Evolutionary conservation across 306 rosid genomes (phyloP).

Genomic region (Prunus mume): DNA sequence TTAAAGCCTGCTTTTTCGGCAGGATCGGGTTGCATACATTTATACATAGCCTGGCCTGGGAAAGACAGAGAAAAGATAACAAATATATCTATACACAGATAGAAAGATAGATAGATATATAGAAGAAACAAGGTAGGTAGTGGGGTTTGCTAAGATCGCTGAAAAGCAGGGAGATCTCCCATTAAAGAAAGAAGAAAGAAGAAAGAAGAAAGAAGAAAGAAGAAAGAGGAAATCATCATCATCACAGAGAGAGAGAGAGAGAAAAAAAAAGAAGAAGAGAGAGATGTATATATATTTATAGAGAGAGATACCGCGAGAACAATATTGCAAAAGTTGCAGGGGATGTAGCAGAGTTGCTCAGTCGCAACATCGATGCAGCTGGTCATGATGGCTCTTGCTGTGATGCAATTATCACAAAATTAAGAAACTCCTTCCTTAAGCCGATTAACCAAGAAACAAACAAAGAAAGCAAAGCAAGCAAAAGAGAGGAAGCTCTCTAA

Average conservation of each 20-base stretch:
- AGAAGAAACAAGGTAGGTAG: background rate
- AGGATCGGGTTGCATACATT: too few species aligned
- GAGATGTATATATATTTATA: background rate
- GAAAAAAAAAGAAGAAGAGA: background rate
- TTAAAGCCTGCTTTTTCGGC: background rate
- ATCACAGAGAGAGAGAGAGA: background rate
- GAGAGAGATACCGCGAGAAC: conserved; percentile 80
- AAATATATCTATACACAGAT: too few species aligned
- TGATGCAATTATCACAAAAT: background rate
- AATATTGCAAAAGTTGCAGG: conserved; percentile 97
- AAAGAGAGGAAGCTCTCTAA: background rate
- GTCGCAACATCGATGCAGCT: conserved; percentile 73
- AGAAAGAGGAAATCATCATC: conserved; percentile 4
- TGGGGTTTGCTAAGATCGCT: conserved; percentile 4
- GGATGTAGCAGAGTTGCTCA: conserved; percentile 97
- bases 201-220: background rate
- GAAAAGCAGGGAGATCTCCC: conserved; percentile 38
- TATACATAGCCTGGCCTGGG: too few species aligned
- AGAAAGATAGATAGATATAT: background rate
- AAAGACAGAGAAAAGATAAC: too few species aligned
- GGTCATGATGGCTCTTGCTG: conserved; percentile 50
- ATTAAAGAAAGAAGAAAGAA: conserved; percentile 11
- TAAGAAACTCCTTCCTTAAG: background rate
- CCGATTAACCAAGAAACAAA: background rate
- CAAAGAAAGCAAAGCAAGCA: background rate